Percentiles rank a stretch among this genome's conserved stretches.
phyloP scores from a whole-genome alignment of 1,139 yeast species.

The Starmera stellimalicola region DNA sequence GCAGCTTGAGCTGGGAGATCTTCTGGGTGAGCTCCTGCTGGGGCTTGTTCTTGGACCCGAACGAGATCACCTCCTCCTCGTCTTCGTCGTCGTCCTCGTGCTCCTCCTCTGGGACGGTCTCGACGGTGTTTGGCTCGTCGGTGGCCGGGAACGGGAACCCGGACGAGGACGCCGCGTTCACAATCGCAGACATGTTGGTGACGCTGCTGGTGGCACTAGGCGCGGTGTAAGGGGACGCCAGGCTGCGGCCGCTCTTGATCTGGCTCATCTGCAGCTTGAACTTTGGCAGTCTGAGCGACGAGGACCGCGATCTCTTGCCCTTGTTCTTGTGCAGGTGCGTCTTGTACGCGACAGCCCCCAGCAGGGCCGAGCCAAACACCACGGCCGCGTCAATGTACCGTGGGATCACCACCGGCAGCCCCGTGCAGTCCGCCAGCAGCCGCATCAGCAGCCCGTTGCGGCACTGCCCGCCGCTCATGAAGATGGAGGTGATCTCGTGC shows the following conservation, averaged over 20 bases:
- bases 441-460: conserved; percentile 84
- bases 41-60: conserved; percentile 46
- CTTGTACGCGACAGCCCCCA: conserved; percentile 90
- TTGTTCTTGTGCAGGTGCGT: conserved; percentile 26
- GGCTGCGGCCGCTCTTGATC: conserved; percentile 10
- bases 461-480: conserved; percentile 96
- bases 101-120: conserved; percentile 16
- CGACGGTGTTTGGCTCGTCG: conserved; percentile 38
- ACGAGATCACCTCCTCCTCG: conserved; percentile 43
- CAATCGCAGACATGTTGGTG: conserved; percentile 47
- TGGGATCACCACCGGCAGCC: conserved; percentile 87
- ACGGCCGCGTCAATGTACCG: conserved; percentile 95
- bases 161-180: conserved; percentile 27
- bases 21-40: conserved; percentile 30
- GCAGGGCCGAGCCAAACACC: conserved; percentile 87
- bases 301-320: conserved; percentile 20
- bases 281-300: conserved; percentile 10
- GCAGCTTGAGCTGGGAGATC: conserved; percentile 19
- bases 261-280: conserved; percentile 13
- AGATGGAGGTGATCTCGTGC: conserved; percentile 64
- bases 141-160: conserved; percentile 49
- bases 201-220: conserved; percentile 59
- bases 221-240: conserved; percentile 65
- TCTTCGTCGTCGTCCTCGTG: conserved; percentile 27
- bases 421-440: conserved; percentile 86